phyloP scores from a whole-genome alignment of 148 eudicot genomes.

The Suaeda aralocaspica region DNA sequence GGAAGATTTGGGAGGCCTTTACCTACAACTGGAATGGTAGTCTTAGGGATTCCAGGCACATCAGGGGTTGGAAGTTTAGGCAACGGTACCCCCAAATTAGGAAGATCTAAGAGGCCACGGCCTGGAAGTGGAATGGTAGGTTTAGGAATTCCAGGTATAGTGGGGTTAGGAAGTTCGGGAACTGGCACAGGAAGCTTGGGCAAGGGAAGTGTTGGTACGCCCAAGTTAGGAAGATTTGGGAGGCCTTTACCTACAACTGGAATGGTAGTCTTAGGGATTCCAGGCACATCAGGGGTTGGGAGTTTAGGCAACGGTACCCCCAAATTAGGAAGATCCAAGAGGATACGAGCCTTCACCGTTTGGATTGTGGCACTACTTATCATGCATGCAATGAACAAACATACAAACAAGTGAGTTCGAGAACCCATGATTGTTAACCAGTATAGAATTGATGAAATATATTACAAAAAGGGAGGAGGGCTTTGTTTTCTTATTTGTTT shows the following conservation, averaged over 20 bases:
- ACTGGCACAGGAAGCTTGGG: no score
- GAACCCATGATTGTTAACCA: neutral
- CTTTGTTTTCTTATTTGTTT: neutral
- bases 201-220: neutral
- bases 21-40: neutral
- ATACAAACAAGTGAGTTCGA: neutral
- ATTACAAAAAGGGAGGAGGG: no score
- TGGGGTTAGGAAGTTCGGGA: neutral
- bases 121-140: neutral
- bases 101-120: neutral
- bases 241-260: neutral
- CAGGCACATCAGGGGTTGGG: neutral
- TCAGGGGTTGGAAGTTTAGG: neutral
- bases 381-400: conserved; percentile 8
- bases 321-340: neutral
- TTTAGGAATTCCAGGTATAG: neutral
- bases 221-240: neutral
- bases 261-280: neutral
- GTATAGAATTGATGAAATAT: neutral
- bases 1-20: neutral
- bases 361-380: neutral
- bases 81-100: neutral
- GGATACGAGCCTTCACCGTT: neutral
- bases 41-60: neutral
- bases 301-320: neutral